Evolutionary conservation across 345 rosid species (phyloP).

Genomic region (Melastoma malabathricum): DNA sequence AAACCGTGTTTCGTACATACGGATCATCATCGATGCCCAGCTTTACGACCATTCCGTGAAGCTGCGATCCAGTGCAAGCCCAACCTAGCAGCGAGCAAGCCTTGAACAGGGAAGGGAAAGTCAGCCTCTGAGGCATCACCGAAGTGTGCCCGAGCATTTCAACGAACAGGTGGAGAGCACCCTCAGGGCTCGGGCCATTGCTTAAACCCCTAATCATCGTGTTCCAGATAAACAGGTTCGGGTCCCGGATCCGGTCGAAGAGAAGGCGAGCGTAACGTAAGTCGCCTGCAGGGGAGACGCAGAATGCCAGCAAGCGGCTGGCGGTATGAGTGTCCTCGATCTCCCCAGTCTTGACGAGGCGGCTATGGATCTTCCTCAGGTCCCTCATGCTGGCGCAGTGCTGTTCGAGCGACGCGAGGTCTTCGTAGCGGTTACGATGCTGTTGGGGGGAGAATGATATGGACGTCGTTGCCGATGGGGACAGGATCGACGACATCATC

Average conservation of each 20-base stretch:
- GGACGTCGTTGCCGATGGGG: slow-evolving; percentile 16
- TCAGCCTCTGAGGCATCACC: slow-evolving; percentile 43
- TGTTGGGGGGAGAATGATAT: slow-evolving; percentile 16
- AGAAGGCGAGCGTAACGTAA: slow-evolving; percentile 46
- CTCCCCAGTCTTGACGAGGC: slow-evolving; percentile 59
- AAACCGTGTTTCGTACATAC: slow-evolving; percentile 36
- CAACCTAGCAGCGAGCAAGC: slow-evolving; percentile 42
- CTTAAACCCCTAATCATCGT: slow-evolving; percentile 61
- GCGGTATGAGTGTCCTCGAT: slow-evolving; percentile 29
- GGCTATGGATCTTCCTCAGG: slow-evolving; percentile 51
- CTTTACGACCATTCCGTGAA: slow-evolving; percentile 61
- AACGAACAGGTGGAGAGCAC: slow-evolving; percentile 37
- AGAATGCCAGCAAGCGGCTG: slow-evolving; percentile 62
- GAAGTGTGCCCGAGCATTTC: slow-evolving; percentile 34
- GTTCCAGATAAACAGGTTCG: slow-evolving; percentile 60
- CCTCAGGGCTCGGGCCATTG: slow-evolving; percentile 42
- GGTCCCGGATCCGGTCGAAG: slow-evolving; percentile 30
- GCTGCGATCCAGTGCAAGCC: slow-evolving; percentile 41
- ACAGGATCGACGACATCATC: background rate
- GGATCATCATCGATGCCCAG: slow-evolving; percentile 51
- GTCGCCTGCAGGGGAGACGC: slow-evolving; percentile 40
- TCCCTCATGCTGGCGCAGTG: slow-evolving; percentile 44
- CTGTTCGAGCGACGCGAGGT: slow-evolving; percentile 36
- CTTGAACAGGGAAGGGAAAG: slow-evolving; percentile 79
- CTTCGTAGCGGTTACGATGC: slow-evolving; percentile 10